Base-by-base conservation (phyloP, 345 rosid genomes). In the Microcos paniculata region DNA sequence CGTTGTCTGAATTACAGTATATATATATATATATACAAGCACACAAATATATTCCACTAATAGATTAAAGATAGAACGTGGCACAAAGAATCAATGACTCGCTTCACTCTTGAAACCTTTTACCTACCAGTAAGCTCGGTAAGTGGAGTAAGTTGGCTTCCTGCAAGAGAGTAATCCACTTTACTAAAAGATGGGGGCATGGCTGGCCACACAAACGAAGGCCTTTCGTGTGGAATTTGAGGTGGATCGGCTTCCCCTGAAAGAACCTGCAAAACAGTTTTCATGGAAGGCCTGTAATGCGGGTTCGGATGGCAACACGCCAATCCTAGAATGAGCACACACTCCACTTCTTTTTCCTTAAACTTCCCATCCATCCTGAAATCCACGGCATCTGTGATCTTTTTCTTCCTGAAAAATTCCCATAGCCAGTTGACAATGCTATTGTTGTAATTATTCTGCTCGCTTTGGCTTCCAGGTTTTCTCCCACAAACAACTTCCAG, bases 251-350 rank as follows among this genome's bases (percentile, higher is more conserved):
- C 87, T 77, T 90, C 88, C 56, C 93, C 92, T 0, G 72, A 78
- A 46, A 91, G 82, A 72, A 93, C 93, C 86, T 88, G 87, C 66
- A 89, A 19, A 40, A 88, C 94, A 2, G 52, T 68, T 78, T 82
- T 88, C 92, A 82, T 90, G 15, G 87, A 78, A 0, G 97, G 95
- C 89, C 95, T 89, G 35, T 83, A 67, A 79, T 88, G 72, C 0
- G 92, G 94, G 42, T 90, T 90, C 26, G 92, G 93, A 77, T 91
- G 94, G 81, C 94, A 91, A 72, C 96, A 93, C 7, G 93, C 89
- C 30, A 93, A 82, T 46, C 88, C 98, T 63, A 91, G 81, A 13
- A 85, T 53, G 30, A 90, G 75, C 35, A 85, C 56, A 15, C 83
- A 58, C 48, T 83, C 86, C 88, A 87, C 80, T 35, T 87, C 90